These are phyloP conservation scores for Ophiostoma sp. DNA, from an alignment of 2,329 filamentous ascomycete species.

Conservation along the genomic window DNA sequence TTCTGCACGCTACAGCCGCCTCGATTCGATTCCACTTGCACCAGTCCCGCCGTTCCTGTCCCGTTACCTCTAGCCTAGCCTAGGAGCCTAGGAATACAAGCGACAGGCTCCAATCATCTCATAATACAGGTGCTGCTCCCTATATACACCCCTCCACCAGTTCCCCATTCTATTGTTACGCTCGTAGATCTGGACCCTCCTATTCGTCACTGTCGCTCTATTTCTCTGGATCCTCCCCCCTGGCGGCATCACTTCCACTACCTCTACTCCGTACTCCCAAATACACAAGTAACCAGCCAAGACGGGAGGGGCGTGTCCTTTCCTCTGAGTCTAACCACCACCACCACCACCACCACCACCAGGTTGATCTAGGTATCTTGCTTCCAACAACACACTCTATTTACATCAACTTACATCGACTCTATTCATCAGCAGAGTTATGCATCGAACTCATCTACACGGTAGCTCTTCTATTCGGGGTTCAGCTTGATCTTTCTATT, in stretches of 20 bases:
- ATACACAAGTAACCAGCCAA: not conserved
- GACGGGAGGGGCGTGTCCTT: slow-evolving; percentile 5
- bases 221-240: not conserved
- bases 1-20: not conserved
- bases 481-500: not conserved
- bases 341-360: not conserved
- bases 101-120: not conserved
- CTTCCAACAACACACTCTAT: slow-evolving; percentile 1
- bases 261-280: not conserved
- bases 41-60: slow-evolving; percentile 5
- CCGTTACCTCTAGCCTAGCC: not conserved
- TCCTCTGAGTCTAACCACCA: not conserved
- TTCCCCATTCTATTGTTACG: slow-evolving; percentile 12
- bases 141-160: not conserved
- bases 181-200: slow-evolving; percentile 9
- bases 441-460: no score
- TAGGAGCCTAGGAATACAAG: not conserved
- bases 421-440: not conserved
- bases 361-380: not conserved
- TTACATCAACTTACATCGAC: not conserved
- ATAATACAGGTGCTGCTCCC: not conserved
- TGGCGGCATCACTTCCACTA: not conserved
- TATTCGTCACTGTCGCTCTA: not conserved
- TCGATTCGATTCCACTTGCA: not conserved
- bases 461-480: no score